Base-by-base conservation (phyloP, 2,329 filamentous ascomycete species). In the Diaporthe amygdali region DNA sequence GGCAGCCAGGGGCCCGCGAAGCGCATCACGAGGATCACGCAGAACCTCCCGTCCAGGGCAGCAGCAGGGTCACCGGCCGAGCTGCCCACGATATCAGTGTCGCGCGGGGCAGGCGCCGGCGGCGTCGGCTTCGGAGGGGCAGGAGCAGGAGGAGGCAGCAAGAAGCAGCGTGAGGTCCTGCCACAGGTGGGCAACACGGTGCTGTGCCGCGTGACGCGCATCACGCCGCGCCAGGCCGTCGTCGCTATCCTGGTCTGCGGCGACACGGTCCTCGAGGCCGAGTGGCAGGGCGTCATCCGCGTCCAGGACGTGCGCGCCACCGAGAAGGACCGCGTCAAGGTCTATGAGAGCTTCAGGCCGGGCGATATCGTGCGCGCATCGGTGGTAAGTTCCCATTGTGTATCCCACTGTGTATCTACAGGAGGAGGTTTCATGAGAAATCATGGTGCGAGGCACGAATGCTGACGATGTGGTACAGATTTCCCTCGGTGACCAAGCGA, bases 251-350 rank as follows among this genome's bases (percentile, higher is more conserved):
- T 97, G 72, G 92, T 96, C 71, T 92, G 98, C 32, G 90, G 93
- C 70, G 87, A 91, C 77, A 88, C 88, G 14, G 91, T 93, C 49
- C 86, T 93, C 73, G 89, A 93, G 75, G 93, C 94, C 64, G 92
- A 95, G 76, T 97, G 95, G 89, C 92, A 94, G 82, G 95, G 93
- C 5, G 84, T 97, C 73, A 95, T 97, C 72, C 89, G 95, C 22
- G 90, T 92, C 74, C 96, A 98, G 83, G 96, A 99, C 79, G 94
- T 99, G 41, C 89, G 96, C 69, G 94, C 95, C 3, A 97, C 96
- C 22, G 96, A 99, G 84, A 97, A 98, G 84, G 96, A 98, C 80
- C 94, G 94, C 76, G 94, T 98, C 52, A 94, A 93, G 80, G 93
- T 98, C 74, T 92, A 94, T 75, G 95, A 97, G 80, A 94, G 92